These are phyloP conservation scores for Aspergillus sp. DNA, from an alignment of 2,329 filamentous ascomycete genomes.

Conservation along the genomic window DNA sequence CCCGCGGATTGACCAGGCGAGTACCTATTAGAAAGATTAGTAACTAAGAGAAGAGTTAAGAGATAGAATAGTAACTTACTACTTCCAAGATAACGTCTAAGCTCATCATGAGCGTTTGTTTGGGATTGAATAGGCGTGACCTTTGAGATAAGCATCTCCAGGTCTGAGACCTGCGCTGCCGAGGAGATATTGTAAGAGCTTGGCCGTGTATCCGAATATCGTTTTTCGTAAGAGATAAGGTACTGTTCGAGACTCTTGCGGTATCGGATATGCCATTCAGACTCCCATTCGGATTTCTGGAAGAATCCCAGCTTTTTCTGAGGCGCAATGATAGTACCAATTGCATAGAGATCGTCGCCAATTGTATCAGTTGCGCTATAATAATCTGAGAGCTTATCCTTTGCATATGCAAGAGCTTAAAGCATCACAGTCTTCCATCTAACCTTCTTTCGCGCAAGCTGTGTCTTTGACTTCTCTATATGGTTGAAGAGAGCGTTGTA, in stretches of 20 bases:
- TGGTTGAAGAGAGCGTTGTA: background rate
- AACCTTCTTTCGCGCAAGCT: constrained; percentile 10
- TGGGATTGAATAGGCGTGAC: background rate
- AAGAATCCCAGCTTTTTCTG: constrained; percentile 11
- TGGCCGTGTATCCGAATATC: too few relatives aligned
- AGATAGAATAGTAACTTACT: background rate
- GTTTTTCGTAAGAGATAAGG: too few relatives aligned
- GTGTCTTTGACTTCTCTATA: background rate
- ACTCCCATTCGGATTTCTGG: too few relatives aligned
- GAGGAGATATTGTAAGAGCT: background rate
- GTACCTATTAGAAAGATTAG: background rate
- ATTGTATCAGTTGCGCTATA: constrained; percentile 12
- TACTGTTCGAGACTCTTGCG: too few relatives aligned
- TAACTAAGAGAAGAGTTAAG: background rate
- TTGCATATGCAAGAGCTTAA: background rate
- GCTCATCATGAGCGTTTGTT: background rate
- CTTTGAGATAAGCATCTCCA: background rate
- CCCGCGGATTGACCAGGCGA: background rate
- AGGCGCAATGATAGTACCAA: background rate
- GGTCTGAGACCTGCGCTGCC: background rate
- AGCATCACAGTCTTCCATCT: constrained; percentile 16
- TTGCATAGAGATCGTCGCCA: background rate
- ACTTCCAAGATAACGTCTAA: background rate
- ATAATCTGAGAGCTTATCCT: constrained; percentile 14
- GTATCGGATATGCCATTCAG: too few relatives aligned